Base-by-base conservation (phyloP, 768 basidiomycete genomes). In the Mycena sanguinolenta region DNA sequence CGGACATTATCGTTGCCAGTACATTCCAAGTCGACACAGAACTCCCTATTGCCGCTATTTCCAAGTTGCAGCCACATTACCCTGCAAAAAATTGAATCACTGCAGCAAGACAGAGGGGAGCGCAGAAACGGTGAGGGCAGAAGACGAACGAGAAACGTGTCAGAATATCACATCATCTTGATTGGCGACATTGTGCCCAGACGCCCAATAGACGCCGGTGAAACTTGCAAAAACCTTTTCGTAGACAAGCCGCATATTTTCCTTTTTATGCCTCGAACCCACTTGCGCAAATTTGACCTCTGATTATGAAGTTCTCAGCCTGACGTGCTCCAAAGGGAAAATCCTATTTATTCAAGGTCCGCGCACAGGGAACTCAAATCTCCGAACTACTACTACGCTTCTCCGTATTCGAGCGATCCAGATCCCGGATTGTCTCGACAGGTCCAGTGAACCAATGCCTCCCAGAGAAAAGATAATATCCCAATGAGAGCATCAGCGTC, bases 401-500 rank as follows among this genome's bases (percentile, higher is more conserved):
- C 19, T 34, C 53, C 30, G 30, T 19, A 32, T 19, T 23, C 44
- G 21, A 8, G 8, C 44, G 21, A 27, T 34, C 53, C 5, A 53
- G 52, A 53, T 53, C 52, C 27, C 52, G 52, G 63, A 87, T 73
- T n/a, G 84, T 89, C 21, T 79, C 70, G 12, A 89, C 79, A 0
- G 88, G 88, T 0, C 88, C 89, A 4, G 78, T 84, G 72, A 89
- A 90, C 88, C 88, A 89, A 69, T 88, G 77, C 30, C 84, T 83
- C 2, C 89, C 90, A 2, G 87, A 87, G 72, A 88, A 84, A 77
- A 88, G 90, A 75, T 88, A 90, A 82, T 87, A 91, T 4, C 79
- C 72, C 23, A 89, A 69, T 3, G 88, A 86, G 32, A 90, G 82
- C 4, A 79, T 38, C 7, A 83, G 69, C 21, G 75, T 78, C 4